Evolutionary conservation across 345 rosid genomes (phyloP).

Genomic region (Bruguiera gymnorhiza): DNA sequence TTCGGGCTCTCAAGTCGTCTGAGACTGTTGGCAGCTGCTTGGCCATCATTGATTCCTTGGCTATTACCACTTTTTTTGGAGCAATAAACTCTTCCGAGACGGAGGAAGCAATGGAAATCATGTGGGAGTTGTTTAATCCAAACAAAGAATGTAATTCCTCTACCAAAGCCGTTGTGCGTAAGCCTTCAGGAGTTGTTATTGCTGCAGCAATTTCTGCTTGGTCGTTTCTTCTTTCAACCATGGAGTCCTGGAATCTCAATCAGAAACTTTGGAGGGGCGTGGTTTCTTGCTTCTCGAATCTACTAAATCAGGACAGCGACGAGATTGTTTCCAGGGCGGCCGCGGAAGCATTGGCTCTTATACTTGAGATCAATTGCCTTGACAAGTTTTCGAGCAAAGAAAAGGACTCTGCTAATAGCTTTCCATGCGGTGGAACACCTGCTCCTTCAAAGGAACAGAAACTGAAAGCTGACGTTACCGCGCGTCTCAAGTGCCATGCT

Average conservation of each 20-base stretch:
- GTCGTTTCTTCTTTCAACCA: conserved; percentile 13
- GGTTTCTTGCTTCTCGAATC: background rate
- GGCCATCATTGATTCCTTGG: background rate
- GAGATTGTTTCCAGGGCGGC: conserved; percentile 3
- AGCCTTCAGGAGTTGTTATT: background rate
- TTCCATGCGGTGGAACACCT: too few relatives aligned
- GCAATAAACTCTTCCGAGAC: background rate
- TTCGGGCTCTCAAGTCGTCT: background rate
- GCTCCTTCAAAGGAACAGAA: background rate
- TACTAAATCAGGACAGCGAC: background rate
- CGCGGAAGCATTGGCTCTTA: conserved; percentile 4
- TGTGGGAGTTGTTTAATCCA: conserved; percentile 1
- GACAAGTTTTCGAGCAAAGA: background rate
- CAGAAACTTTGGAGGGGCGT: background rate
- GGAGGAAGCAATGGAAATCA: background rate
- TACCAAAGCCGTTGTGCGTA: too few relatives aligned
- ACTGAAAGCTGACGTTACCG: background rate
- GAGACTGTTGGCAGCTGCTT: too few relatives aligned
- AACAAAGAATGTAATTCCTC: too few relatives aligned
- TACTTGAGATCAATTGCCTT: conserved; percentile 3
- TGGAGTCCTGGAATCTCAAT: background rate
- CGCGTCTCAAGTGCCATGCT: background rate
- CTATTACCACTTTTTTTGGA: background rate
- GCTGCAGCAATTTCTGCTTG: conserved; percentile 16
- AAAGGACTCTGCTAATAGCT: too few relatives aligned